Conservation (phyloP, 805 yeast species). For the Wickerhamiella qilinensis region DNA sequence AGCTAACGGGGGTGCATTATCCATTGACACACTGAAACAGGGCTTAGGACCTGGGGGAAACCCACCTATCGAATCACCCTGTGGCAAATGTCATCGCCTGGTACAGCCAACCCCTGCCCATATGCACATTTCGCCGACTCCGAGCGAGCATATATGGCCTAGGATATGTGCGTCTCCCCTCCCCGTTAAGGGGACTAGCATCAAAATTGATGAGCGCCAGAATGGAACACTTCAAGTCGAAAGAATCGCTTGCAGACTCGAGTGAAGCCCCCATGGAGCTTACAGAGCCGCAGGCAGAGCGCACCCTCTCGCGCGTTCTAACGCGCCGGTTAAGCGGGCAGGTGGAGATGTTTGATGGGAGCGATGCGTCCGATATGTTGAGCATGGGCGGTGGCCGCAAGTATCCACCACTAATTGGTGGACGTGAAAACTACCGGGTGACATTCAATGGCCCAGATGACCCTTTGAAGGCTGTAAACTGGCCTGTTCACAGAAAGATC, state of each 20-base stretch:
- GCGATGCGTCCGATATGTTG: background rate
- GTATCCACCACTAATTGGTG: constrained; percentile 5
- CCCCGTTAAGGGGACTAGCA: too few species aligned
- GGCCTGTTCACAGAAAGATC: constrained; percentile 2
- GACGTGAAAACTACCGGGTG: constrained; percentile 6
- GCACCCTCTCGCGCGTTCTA: background rate
- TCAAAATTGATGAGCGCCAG: too few species aligned
- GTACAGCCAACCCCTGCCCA: too few species aligned
- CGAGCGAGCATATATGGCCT: too few species aligned
- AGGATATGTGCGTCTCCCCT: too few species aligned
- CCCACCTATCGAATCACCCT: too few species aligned
- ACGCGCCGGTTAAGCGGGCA: background rate
- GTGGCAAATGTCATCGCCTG: too few species aligned
- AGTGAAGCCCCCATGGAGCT: background rate
- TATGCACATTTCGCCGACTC: too few species aligned
- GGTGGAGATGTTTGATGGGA: background rate
- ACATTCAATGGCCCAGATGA: constrained; percentile 6
- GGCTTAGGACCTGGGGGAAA: too few species aligned
- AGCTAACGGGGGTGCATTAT: too few species aligned
- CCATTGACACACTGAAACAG: too few species aligned
- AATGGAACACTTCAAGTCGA: too few species aligned
- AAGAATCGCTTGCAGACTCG: background rate
- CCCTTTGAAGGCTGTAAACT: constrained; percentile 3
- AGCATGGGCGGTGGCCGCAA: constrained; percentile 5
- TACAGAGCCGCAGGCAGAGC: background rate